Percentiles rank a stretch among this genome's conserved stretches.
These are phyloP conservation scores for Cutaneotrichosporon arboriforme DNA, from an alignment of 1,284 basidiomycete species.

Conservation along the genomic window DNA sequence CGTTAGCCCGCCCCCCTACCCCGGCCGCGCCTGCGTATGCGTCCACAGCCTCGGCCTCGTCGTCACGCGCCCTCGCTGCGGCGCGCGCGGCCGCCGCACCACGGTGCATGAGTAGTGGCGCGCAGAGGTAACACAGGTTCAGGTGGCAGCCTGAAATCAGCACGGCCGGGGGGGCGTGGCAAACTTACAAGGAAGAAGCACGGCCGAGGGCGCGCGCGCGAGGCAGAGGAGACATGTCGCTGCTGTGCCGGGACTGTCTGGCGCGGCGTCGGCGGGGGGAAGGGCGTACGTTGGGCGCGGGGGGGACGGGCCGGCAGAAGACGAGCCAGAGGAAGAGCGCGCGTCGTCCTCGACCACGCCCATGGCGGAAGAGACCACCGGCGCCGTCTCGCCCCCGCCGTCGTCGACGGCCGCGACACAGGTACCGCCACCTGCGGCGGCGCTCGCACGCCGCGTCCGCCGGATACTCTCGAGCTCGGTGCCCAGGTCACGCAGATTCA, in stretches of 20 bases:
- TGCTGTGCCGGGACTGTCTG: not conserved
- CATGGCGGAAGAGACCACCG: not conserved
- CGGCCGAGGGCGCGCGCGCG: slow-evolving; percentile 29
- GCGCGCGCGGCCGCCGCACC: not conserved
- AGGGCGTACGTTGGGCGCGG: not conserved
- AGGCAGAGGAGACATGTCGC: slow-evolving; percentile 35
- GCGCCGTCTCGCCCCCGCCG: not conserved
- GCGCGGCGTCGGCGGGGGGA: not conserved
- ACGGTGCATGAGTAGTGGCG: slow-evolving; percentile 28
- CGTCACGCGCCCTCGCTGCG: not conserved
- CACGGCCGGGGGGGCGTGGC: too few species aligned
- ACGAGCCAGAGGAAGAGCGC: too few species aligned
- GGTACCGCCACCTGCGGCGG: slow-evolving; percentile 1
- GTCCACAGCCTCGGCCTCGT: not conserved
- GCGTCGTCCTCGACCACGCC: too few species aligned
- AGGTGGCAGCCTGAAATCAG: slow-evolving; percentile 32
- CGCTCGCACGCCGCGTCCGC: slow-evolving; percentile 9
- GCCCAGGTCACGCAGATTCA: slow-evolving; percentile 18
- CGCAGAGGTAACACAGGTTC: slow-evolving; percentile 39
- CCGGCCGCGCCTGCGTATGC: too few species aligned
- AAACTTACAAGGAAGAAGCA: slow-evolving; percentile 35
- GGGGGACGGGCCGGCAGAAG: not conserved
- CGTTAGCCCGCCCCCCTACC: too few species aligned
- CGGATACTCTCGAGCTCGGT: slow-evolving; percentile 16
- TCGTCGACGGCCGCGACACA: not conserved